A percentile compares a stretch with the other conserved stretches of the same genome.
These are phyloP conservation scores for Adenanthera pavonina DNA, from an alignment of 306 rosid species.

Conservation along the genomic window DNA sequence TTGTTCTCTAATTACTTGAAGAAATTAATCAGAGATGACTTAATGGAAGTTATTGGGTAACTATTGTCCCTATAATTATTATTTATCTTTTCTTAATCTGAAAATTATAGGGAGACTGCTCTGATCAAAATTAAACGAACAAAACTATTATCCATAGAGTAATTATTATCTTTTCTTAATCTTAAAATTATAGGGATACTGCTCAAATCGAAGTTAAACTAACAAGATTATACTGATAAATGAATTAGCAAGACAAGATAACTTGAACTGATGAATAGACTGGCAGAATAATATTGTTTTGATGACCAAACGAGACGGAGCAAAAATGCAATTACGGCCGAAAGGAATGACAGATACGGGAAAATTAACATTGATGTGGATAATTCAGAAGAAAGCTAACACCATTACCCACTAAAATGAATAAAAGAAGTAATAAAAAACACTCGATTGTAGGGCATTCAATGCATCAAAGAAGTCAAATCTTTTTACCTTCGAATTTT, in stretches of 20 bases:
- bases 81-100: neutral
- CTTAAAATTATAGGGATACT: no score
- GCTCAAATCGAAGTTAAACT: neutral
- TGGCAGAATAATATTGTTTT: neutral
- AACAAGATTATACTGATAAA: neutral
- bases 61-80: neutral
- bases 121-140: neutral
- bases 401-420: conserved; percentile 37
- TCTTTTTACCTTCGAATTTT: conserved; percentile 48
- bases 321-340: neutral
- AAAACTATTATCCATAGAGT: neutral
- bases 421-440: conserved; percentile 32
- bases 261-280: neutral
- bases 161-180: no score
- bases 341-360: neutral
- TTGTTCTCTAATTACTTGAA: neutral
- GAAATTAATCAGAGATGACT: neutral
- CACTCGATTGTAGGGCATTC: conserved; percentile 44
- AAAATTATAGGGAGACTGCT: neutral
- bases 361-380: conserved; percentile 30
- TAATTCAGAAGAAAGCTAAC: conserved; percentile 39
- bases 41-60: neutral
- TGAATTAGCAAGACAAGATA: neutral
- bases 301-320: neutral
- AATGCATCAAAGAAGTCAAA: conserved; percentile 48